Evolutionary conservation across 148 eudicot genomes (phyloP), one percentile per base, ranked within the genome.

Genomic region (Chenopodium suecicum): DNA sequence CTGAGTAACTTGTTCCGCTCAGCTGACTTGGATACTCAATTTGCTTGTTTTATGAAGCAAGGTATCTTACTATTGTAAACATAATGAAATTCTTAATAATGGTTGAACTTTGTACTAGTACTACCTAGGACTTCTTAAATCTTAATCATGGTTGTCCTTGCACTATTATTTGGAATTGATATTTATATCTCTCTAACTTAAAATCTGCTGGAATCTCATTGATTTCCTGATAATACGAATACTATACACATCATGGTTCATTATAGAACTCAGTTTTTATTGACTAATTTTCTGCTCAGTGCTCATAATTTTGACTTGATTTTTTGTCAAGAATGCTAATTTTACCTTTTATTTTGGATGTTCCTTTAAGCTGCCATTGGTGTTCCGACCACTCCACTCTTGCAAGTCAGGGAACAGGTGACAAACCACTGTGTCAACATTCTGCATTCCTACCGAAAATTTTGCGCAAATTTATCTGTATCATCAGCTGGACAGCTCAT

Each of bases 11-110:
- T 96, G 76, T 96, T 96, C 87, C 95, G 98, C 73, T 86, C 95
- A 82, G 99, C 99, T 73, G 98, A 96, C 86, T 85, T 96, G 68
- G 99, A 95, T 82, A 90, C 99, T 80, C 99, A 95, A 76, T 95
- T 95, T 77, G 86, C 98, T 48, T 92, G 98, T 87, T 92, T 92
- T 82, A 70, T 89, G 88, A 96, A 94, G 90, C 97, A 94, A 90
- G 98, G 99, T 96, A 90, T 77, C 47, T 41, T 5, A 22, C 29
- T 20, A 62, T 22, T 9, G 41, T 46, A 22, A 52, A 79, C 56
- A 22, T 77, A 29, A 54, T 70, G 11, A 47, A 29, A 25, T 22
- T 34, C 37, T 34, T 34, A 34, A 34, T 34, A 34, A 34, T 34
- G 37, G 20, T 37, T 56, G 72, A 79, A 22, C 67, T 19, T 72